Evolutionary conservation across 202 grass and related monocot species (phyloP), one percentile per base, ranked within the genome.

Genomic region (Musa balbisiana): DNA sequence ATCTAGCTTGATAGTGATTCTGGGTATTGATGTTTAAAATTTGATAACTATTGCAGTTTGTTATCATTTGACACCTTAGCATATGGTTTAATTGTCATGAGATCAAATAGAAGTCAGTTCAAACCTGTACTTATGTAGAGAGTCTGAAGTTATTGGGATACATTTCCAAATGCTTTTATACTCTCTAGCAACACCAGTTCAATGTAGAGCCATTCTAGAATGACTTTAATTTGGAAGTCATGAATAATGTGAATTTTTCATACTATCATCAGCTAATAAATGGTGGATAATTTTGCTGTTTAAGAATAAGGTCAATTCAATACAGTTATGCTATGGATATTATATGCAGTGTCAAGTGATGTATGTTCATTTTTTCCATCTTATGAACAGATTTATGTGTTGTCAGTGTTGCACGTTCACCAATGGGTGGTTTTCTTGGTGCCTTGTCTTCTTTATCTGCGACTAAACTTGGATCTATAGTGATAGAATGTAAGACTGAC

Each of bases 391-490:
- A 92, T 92, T 90, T 91, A 52, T 92, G 93, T 23, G 22, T 92
- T 76, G 87, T 97, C 33, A 86, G 93, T 17, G 84, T 89, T 20
- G 93, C 90, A 22, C 87, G 87, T 49, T 92, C 93, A 49, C 93
- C 93, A n/a, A 89, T 96, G 86, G 90, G 86, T 12, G 78, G 87
- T 27, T 96, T 96, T 75, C 87, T 92, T 29, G 93, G 90, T 51
- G 80, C 86, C 12, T 76, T 92, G 49, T 96, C 87, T 78, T 85
- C 93, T 25, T 62, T 96, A 53, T 49, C 93, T 56, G 93, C 89
- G 3, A 96, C 90, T 0, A 96, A 96, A 76, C 93, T 96, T 23
- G 90, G 93, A 15, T 96, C 93, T 22, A 12, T 96, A 62, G 85
- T 64, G 19, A 92, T 96, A 52, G 67, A 89, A 84, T 80, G 93